Evolutionary conservation across 441 rosid species (phyloP), one percentile per base, ranked within the genome.

Genomic region (Pelargonium myrrhifolium): DNA sequence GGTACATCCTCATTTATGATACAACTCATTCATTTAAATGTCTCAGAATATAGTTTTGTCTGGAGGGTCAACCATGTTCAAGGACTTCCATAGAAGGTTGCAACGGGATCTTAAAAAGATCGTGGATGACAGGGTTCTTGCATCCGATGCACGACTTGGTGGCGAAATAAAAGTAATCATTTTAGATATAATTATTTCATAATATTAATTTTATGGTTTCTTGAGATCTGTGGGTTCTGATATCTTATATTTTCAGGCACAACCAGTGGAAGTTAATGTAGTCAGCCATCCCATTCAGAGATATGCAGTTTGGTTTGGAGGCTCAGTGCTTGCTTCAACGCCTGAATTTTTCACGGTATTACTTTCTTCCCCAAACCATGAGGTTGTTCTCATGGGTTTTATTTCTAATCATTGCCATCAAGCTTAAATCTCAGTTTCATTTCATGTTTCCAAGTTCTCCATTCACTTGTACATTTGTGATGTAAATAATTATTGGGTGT

Each of bases 1-100:
- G 9, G 39, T 35, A 15, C 35, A 3, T 18, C 26, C 61, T 55
- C 22, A 11, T 55, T 17, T 59, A 55, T 66, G 42, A 59, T 53
- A 53, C 8, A 18, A 53, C 59, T 53, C 59, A 53, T 15, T 53
- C 59, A 15, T 20, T 53, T 53, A n/a, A 6, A 15, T 53, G 28
- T 72, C 67, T 68, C 87, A 95, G 99, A 95, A 95, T 83, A 86
- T 95, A 75, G 99, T 95, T 65, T 79, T 95, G 78, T 92, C 99
- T 42, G 99, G 99, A 62, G 98, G 99, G 51, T 95, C 99, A 73
- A 95, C 99, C 56, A 89, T 95, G 99, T 95, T 95, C 86, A 95
- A 95, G 80, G 99, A 95, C 81, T 92, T 95, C 70, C 92, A 91
- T 75, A 85, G 97, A 84, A 89, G 99, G 84, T 83, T 95, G 85